Percentiles rank a stretch among this genome's conserved stretches.
phyloP scores from a whole-genome alignment of 2,329 filamentous ascomycete species.

The Alternaria tenuissima region DNA sequence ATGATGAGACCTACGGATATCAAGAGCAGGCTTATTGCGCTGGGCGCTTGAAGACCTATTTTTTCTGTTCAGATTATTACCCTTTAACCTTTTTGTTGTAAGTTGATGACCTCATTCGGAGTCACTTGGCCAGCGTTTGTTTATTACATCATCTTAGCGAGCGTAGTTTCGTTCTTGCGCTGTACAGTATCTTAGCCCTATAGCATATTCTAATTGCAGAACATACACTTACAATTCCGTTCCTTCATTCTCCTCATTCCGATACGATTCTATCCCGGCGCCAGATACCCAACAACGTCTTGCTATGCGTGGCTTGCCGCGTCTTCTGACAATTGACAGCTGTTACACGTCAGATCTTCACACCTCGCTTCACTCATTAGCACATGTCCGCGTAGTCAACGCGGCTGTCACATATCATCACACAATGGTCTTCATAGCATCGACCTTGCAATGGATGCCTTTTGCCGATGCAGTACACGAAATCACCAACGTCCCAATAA shows the following conservation, averaged over 20 bases:
- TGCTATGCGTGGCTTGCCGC: neutral
- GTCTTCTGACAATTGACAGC: neutral
- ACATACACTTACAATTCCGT: neutral
- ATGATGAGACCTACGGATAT: slow-evolving; percentile 46
- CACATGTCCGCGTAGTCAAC: neutral
- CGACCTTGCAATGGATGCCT: neutral
- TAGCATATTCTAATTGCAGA: slow-evolving; percentile 2
- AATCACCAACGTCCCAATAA: too few relatives aligned
- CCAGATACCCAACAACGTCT: neutral
- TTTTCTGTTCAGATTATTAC: neutral
- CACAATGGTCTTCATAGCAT: neutral
- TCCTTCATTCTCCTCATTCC: neutral
- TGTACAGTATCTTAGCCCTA: neutral
- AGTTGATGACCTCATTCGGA: neutral
- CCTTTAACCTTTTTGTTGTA: neutral
- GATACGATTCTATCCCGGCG: neutral
- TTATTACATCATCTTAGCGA: slow-evolving; percentile 1
- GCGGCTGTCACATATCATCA: neutral
- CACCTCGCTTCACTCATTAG: neutral
- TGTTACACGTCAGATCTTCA: neutral
- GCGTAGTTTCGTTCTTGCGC: neutral
- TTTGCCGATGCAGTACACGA: neutral
- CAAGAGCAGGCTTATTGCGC: slow-evolving; percentile 40
- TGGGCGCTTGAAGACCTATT: slow-evolving; percentile 29
- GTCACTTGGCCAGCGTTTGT: neutral